phyloP scores from a whole-genome alignment of 2,329 filamentous ascomycete species.

The Teratosphaeria viscida region DNA sequence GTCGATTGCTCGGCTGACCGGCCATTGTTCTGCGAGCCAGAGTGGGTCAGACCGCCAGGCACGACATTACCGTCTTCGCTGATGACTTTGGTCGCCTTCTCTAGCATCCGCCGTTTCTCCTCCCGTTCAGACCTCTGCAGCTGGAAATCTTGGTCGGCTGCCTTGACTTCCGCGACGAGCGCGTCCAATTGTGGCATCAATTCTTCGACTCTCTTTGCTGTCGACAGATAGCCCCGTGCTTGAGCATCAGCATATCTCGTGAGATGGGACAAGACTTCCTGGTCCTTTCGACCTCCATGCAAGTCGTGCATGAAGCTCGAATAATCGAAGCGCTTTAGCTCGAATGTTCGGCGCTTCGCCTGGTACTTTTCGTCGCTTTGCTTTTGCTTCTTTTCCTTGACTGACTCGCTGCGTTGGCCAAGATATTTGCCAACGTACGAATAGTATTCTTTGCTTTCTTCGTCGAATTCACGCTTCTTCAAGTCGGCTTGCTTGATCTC shows the following conservation, averaged over 20 bases:
- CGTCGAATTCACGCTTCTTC: constrained; percentile 96
- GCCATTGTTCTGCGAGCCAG: constrained; percentile 15
- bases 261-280: constrained; percentile 87
- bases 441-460: constrained; percentile 98
- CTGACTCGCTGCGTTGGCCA: constrained; percentile 87
- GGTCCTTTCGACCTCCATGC: constrained; percentile 97
- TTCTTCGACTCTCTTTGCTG: constrained; percentile 77
- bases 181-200: constrained; percentile 86
- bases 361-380: constrained; percentile 97
- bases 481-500: constrained; percentile 97
- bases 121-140: constrained; percentile 91
- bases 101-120: constrained; percentile 79
- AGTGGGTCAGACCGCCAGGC: constrained; percentile 17
- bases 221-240: constrained; percentile 67
- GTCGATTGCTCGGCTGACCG: constrained; percentile 15
- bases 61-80: constrained; percentile 21
- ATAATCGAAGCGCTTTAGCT: constrained; percentile 96
- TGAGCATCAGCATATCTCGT: constrained; percentile 91
- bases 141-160: constrained; percentile 93
- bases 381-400: constrained; percentile 93
- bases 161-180: constrained; percentile 74
- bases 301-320: constrained; percentile 98
- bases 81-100: constrained; percentile 63
- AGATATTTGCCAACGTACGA: constrained; percentile 89
- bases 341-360: constrained; percentile 83